A percentile compares a stretch with the other conserved stretches of the same genome.
Evolutionary conservation across 169 alveolate genomes (phyloP).

Genomic region (Theileria sp.): DNA sequence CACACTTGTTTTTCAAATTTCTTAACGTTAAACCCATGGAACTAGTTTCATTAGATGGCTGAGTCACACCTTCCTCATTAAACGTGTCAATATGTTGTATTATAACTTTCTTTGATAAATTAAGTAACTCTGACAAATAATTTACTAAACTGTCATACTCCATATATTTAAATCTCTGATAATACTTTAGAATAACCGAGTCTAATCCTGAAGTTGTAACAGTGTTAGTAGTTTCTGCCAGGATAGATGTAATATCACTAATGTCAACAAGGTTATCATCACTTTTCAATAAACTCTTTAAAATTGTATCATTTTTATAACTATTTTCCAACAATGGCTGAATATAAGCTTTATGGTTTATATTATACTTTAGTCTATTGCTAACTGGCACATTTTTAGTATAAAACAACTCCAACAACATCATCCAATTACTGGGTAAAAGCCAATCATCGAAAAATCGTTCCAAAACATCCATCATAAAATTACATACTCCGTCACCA

Average conservation of each 20-base stretch:
- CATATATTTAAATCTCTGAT: slow-evolving; percentile 10
- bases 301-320: slow-evolving; percentile 30
- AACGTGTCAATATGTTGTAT: background rate
- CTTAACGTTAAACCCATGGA: background rate
- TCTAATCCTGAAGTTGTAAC: background rate
- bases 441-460: slow-evolving; percentile 60
- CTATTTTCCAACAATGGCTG: slow-evolving; percentile 17
- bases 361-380: slow-evolving; percentile 37
- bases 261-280: slow-evolving; percentile 2
- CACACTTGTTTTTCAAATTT: slow-evolving; percentile 1
- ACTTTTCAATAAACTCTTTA: slow-evolving; percentile 24
- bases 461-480: slow-evolving; percentile 40
- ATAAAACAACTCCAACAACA: slow-evolving; percentile 46
- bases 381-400: slow-evolving; percentile 41
- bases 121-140: slow-evolving; percentile 7
- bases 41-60: background rate
- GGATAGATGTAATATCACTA: slow-evolving; percentile 10
- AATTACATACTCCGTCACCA: background rate
- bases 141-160: background rate
- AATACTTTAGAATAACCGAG: background rate
- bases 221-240: background rate
- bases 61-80: background rate
- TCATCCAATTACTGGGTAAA: slow-evolving; percentile 5
- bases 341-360: slow-evolving; percentile 24
- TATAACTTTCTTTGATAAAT: background rate